phyloP scores from a whole-genome alignment of 2,329 filamentous ascomycete genomes.

The Magnaporthiopsis incrustans region DNA sequence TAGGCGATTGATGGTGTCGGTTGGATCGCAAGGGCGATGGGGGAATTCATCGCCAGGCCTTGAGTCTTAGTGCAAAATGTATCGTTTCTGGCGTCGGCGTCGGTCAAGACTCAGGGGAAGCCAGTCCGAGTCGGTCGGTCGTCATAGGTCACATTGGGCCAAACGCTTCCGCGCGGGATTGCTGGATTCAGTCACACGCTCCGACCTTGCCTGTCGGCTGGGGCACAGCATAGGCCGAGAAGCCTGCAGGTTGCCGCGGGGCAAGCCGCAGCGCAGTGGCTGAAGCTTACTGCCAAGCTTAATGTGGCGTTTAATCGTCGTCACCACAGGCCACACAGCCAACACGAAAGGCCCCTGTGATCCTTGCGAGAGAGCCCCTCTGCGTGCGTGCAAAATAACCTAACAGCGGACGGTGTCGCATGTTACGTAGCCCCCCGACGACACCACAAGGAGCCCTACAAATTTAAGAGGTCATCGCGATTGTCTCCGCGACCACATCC shows the following conservation, averaged over 20 bases:
- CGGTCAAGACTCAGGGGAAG: neutral
- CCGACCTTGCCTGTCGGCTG: too few species aligned
- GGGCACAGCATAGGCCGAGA: neutral
- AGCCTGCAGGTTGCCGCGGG: neutral
- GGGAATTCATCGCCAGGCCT: neutral
- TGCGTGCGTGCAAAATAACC: neutral
- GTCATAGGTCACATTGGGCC: neutral
- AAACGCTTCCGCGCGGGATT: neutral
- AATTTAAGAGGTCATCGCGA: neutral
- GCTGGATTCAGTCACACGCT: neutral
- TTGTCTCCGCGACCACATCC: neutral
- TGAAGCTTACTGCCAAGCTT: constrained; percentile 4
- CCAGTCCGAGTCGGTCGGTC: neutral
- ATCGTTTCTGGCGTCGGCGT: neutral
- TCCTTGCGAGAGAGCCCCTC: neutral
- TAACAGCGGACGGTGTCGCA: neutral
- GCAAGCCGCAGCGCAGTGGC: neutral
- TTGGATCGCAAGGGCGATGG: neutral
- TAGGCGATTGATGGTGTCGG: neutral
- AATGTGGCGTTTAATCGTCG: constrained; percentile 4
- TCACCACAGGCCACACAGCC: neutral
- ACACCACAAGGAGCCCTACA: neutral
- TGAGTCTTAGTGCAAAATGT: neutral
- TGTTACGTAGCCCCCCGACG: neutral
- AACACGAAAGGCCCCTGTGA: neutral